Percentiles rank a stretch among this genome's conserved stretches.
phyloP scores from a whole-genome alignment of 495 filamentous ascomycete genomes.

The Hypoxylon crocopeplum region DNA sequence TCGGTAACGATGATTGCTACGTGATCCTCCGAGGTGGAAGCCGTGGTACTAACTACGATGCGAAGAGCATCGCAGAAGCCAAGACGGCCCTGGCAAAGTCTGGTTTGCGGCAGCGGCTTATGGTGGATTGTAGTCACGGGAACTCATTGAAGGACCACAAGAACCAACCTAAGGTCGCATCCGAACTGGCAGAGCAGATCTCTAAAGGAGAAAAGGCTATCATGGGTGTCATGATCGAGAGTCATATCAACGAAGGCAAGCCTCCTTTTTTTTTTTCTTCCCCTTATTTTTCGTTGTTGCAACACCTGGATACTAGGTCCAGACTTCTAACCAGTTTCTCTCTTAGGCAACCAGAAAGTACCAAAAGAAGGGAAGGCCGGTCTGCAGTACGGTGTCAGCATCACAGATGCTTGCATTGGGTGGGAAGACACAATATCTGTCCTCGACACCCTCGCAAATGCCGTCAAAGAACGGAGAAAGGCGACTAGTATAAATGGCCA shows the following conservation, averaged over 20 bases:
- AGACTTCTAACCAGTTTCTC: conserved; percentile 5
- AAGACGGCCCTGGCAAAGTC: conserved; percentile 72
- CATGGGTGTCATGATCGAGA: conserved; percentile 99
- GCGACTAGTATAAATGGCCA: conserved; percentile 39
- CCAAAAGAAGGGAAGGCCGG: conserved; percentile 85
- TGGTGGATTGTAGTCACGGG: conserved; percentile 98
- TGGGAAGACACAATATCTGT: conserved; percentile 92
- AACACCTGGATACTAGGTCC: neutral
- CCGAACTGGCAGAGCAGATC: conserved; percentile 81
- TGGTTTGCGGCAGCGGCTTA: conserved; percentile 75
- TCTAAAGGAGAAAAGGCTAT: conserved; percentile 82
- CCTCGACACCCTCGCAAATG: conserved; percentile 78
- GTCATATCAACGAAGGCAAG: conserved; percentile 90
- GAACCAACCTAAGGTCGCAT: conserved; percentile 96
- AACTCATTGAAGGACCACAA: conserved; percentile 96
- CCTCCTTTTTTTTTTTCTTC: neutral
- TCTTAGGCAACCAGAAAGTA: conserved; percentile 86
- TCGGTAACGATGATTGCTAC: conserved; percentile 97
- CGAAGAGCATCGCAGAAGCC: conserved; percentile 77
- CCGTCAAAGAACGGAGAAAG: conserved; percentile 74
- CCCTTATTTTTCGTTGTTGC: neutral
- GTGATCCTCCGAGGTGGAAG: conserved; percentile 95
- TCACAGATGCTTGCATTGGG: conserved; percentile 96
- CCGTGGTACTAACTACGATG: conserved; percentile 92
- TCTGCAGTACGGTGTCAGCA: conserved; percentile 93